Conservation (phyloP, 116 monocot species). For the Zostera marina region DNA sequence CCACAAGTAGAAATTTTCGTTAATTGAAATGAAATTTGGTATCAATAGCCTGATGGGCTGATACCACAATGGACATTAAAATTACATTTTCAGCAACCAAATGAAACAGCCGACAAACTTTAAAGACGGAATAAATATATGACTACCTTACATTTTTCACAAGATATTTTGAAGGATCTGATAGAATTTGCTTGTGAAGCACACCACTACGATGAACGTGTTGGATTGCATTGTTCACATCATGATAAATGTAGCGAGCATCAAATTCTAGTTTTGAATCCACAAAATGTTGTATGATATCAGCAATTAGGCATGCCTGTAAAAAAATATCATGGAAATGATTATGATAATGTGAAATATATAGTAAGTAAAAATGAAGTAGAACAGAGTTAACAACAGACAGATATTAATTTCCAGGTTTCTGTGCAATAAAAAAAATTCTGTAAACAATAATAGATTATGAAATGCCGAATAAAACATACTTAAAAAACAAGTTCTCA, state of each 20-base stretch:
- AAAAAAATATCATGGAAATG: constrained; percentile 8
- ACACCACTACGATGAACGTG: constrained; percentile 74
- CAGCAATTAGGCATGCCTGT: constrained; percentile 95
- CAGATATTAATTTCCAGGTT: too few relatives aligned
- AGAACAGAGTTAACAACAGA: too few relatives aligned
- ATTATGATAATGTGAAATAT: too few relatives aligned
- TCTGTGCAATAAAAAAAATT: too few relatives aligned
- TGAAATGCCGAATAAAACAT: too few relatives aligned
- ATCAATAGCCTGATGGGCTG: too few relatives aligned
- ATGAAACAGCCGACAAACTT: not conserved
- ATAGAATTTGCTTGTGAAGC: constrained; percentile 61
- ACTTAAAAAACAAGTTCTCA: too few relatives aligned
- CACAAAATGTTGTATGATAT: constrained; percentile 84
- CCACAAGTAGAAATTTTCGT: too few relatives aligned
- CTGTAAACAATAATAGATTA: too few relatives aligned
- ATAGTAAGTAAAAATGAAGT: too few relatives aligned
- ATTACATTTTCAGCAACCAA: not conserved
- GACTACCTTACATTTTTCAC: constrained; percentile 62
- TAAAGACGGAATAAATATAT: not conserved
- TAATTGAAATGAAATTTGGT: not conserved
- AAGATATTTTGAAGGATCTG: constrained; percentile 69
- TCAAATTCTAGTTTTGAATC: constrained; percentile 92
- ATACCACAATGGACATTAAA: not conserved
- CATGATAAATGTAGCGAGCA: constrained; percentile 87
- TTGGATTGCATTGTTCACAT: constrained; percentile 85